These are phyloP conservation scores for Pichia membranifaciens DNA, from an alignment of 805 yeast genomes.

Conservation along the genomic window DNA sequence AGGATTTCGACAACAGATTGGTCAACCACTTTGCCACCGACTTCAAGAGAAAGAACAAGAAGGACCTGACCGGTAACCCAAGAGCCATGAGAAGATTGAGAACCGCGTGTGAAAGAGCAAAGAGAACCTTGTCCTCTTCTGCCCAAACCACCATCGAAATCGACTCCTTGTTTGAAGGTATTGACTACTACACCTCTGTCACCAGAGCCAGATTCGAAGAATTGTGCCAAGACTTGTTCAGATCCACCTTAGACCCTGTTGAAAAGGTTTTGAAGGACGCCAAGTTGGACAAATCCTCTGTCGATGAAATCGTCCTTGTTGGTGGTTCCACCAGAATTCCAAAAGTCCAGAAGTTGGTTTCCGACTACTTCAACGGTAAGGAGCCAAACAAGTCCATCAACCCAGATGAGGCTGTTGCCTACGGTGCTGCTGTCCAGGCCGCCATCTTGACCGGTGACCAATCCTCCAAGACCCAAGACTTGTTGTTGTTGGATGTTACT, in stretches of 20 bases:
- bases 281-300: constrained; percentile 82
- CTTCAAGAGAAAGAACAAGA: constrained; percentile 97
- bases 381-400: constrained; percentile 94
- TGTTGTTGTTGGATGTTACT: constrained; percentile 91
- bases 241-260: constrained; percentile 91
- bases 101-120: constrained; percentile 99
- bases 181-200: constrained; percentile 91
- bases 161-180: constrained; percentile 91
- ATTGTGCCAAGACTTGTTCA: constrained; percentile 88
- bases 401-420: constrained; percentile 99
- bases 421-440: constrained; percentile 99
- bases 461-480: constrained; percentile 92
- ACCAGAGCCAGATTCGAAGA: constrained; percentile 98
- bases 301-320: constrained; percentile 88
- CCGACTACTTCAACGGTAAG: constrained; percentile 96
- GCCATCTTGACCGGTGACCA: constrained; percentile 95
- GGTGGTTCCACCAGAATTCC: constrained; percentile 99
- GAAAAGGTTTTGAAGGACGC: constrained; percentile 91
- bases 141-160: constrained; percentile 94
- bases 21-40: constrained; percentile 90
- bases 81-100: constrained; percentile 98
- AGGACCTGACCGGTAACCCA: constrained; percentile 87
- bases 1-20: constrained; percentile 72
- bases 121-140: constrained; percentile 95
- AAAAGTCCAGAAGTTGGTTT: constrained; percentile 89